Evolutionary conservation across 257 asterid genomes (phyloP).

Genomic region (Agastache rugosa): DNA sequence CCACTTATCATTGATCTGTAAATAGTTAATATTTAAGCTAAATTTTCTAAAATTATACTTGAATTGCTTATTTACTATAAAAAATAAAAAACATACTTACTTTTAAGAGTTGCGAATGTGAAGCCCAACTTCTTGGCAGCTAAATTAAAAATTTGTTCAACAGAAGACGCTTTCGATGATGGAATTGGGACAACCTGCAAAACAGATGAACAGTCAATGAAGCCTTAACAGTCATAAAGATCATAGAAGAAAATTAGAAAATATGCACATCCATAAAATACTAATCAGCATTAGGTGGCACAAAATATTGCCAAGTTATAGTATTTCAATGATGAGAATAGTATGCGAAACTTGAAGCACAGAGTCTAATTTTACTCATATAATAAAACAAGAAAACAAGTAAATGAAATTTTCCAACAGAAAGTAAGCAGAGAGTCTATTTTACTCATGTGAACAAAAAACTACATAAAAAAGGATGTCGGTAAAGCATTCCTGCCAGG

Average conservation of each 20-base stretch:
- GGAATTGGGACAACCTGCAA: constrained; percentile 88
- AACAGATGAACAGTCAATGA: constrained; percentile 18
- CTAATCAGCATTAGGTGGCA: constrained; percentile 32
- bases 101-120: constrained; percentile 58
- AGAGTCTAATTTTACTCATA: no score
- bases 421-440: constrained; percentile 8
- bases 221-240: constrained; percentile 32
- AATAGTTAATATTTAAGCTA: constrained; percentile 6
- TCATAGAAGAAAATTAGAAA: constrained; percentile 10
- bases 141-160: constrained; percentile 75
- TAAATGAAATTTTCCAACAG: neutral
- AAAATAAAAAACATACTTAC: constrained; percentile 45
- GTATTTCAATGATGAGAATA: constrained; percentile 24
- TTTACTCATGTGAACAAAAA: constrained; percentile 29
- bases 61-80: neutral
- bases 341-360: constrained; percentile 20
- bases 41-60: neutral
- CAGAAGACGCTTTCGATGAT: constrained; percentile 66
- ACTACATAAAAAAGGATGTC: constrained; percentile 12
- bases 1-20: constrained; percentile 14
- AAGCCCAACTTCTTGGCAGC: constrained; percentile 94
- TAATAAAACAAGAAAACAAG: constrained; percentile 29
- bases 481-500: constrained; percentile 18
- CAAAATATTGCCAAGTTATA: constrained; percentile 23
- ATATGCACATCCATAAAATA: constrained; percentile 21